Conservation (phyloP, 805 yeast species). For the Saccharomycopsis guyanensis region DNA sequence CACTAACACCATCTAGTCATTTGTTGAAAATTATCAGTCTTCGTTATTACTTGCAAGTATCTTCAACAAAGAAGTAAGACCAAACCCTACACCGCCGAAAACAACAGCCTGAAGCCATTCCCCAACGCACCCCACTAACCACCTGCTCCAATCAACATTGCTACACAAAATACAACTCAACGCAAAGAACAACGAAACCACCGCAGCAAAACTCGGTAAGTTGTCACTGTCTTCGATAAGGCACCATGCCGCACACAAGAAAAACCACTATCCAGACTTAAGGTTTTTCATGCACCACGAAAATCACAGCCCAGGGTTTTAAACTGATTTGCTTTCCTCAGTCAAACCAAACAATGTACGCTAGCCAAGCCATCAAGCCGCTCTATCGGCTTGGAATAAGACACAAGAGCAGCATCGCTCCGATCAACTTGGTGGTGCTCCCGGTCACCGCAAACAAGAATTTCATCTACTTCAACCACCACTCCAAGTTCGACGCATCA, state of each 20-base stretch:
- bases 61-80: conserved; percentile 6
- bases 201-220: neutral
- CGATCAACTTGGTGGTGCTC: conserved; percentile 34
- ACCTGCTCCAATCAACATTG: neutral
- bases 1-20: neutral
- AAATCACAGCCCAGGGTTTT: neutral
- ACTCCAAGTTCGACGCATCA: conserved; percentile 2
- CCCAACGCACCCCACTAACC: too few relatives aligned
- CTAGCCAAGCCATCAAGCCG: too few relatives aligned
- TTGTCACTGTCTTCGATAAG: neutral
- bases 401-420: too few relatives aligned
- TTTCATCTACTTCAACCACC: conserved; percentile 37
- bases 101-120: too few relatives aligned
- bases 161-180: conserved; percentile 2
- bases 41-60: neutral
- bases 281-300: neutral
- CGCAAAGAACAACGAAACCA: neutral
- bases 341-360: too few relatives aligned
- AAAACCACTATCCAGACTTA: neutral
- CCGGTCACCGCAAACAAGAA: conserved; percentile 37
- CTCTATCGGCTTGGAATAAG: too few relatives aligned
- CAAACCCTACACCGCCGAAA: too few relatives aligned
- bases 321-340: neutral
- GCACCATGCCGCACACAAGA: neutral
- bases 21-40: neutral